Percentiles rank a stretch among this genome's conserved stretches.
Evolutionary conservation across 2,329 filamentous ascomycete genomes (phyloP).

Genomic region (Apiospora malaysiana): DNA sequence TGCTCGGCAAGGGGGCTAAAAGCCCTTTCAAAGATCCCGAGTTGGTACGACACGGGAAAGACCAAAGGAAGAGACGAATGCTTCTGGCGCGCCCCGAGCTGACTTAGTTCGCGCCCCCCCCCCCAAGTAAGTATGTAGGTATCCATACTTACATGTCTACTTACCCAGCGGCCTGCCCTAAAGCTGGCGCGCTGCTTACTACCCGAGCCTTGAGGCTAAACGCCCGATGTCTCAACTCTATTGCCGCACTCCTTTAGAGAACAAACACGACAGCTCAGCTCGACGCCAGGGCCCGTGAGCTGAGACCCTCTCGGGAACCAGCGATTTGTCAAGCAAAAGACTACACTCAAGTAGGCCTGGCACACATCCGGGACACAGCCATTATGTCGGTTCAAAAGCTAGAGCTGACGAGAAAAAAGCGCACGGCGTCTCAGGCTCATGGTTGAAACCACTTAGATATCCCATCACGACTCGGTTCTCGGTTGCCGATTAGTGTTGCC

Average conservation of each 20-base stretch:
- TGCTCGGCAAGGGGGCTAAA: not conserved
- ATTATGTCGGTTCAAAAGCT: not conserved
- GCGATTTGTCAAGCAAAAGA: not conserved
- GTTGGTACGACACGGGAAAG: not conserved
- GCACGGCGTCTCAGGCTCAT: not conserved
- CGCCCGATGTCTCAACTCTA: slow-evolving; percentile 16
- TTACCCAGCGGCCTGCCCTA: not conserved
- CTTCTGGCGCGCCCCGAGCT: slow-evolving; percentile 7
- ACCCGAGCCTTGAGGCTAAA: slow-evolving; percentile 1
- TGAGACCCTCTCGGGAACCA: not conserved
- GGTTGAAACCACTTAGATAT: slow-evolving; percentile 1
- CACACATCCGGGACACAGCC: not conserved
- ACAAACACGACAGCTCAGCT: not conserved
- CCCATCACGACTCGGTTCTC: not conserved
- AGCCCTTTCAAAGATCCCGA: not conserved
- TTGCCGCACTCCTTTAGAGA: not conserved
- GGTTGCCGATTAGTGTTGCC: not conserved
- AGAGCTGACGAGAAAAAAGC: slow-evolving; percentile 3
- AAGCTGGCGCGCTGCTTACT: not conserved
- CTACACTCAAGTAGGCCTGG: not conserved
- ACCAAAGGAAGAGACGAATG: not conserved
- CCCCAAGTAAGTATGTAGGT: not conserved
- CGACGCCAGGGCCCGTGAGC: not conserved
- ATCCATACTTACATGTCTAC: no score
- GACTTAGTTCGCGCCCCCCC: not conserved